Base-by-base conservation (phyloP, 2,329 filamentous ascomycete genomes). In the Penicillium sp. region DNA sequence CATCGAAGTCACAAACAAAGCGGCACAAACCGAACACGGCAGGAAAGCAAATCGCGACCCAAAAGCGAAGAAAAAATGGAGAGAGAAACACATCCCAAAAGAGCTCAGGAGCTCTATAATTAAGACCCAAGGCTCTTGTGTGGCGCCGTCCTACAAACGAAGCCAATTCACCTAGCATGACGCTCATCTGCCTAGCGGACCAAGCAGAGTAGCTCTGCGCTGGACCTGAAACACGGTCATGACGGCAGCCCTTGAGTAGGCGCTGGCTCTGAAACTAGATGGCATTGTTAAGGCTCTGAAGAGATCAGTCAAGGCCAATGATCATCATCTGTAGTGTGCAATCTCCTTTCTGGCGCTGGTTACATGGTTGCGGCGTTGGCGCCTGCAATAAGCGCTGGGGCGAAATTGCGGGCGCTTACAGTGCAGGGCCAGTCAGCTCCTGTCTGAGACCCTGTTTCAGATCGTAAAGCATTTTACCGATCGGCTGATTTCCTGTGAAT, bases 191-290 rank as follows among this genome's bases (percentile, higher is more conserved):
- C 14, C 19, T 49, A 22, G 52, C 19, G 26, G 46, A 57, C 59
- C 59, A 62, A 65, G 51, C 51, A 60, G 30, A 54, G 58, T 51
- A 22, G 33, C 25, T 28, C 54, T 33, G 13, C 57, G 35, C 30
- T n/a, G 14, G 25, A 37, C 63, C 61, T 71, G 69, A 74, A 68
- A 75, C 71, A 59, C 61, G 52, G 51, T 51, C 33, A 45, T 60
- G 40, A 60, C 64, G 64, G 65, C 57, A 61, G 49, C 55, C 59
- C 48, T 46, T 40, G 56, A 66, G 62, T 70, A 71, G 59, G 73
- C 74, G 73, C 74, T 61, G 53, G 62, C 55, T 22, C 57, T 73
- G 70, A 74, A 72, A 75, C 71, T 40, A 57, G 49, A 62, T 60
- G 60, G 60, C 56, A 65, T 66, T 45, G 43, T 52, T 42, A 38